Evolutionary conservation across 129 eudicot genomes (phyloP).

Genomic region (Saussurea involucrata): DNA sequence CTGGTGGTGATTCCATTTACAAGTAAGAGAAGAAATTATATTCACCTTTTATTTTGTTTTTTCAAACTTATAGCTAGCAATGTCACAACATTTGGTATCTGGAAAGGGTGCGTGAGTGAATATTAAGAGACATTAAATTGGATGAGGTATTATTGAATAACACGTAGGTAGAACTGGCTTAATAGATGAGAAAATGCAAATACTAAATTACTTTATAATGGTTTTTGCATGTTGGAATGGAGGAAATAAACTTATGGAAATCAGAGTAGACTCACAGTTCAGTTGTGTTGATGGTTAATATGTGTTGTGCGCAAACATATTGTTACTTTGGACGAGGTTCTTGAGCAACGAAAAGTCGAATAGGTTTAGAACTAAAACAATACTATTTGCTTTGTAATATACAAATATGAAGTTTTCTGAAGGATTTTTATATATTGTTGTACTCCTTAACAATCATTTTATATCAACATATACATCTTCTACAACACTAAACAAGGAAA

Average conservation of each 20-base stretch:
- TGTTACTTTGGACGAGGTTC: neutral
- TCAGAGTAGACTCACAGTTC: neutral
- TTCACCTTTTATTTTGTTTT: neutral
- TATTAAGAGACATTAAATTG: neutral
- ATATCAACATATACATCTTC: too few species aligned
- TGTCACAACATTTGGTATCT: neutral
- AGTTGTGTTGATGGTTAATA: neutral
- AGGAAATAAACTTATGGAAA: neutral
- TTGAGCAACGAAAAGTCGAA: neutral
- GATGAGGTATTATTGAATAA: neutral
- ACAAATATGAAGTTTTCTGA: too few species aligned
- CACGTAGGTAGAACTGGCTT: neutral
- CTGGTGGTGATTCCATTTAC: constrained; percentile 85
- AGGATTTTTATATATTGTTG: too few species aligned
- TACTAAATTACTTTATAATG: neutral
- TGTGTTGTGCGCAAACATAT: too few species aligned
- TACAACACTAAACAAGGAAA: too few species aligned
- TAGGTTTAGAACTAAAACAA: neutral
- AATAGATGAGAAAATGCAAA: neutral
- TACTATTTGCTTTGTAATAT: neutral
- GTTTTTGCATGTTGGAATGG: neutral
- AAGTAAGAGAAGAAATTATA: constrained; percentile 42
- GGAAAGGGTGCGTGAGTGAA: neutral
- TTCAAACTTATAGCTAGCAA: neutral
- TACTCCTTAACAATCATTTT: too few species aligned